Base-by-base conservation (phyloP, 257 asterid genomes). In the Hygrophila difformis region DNA sequence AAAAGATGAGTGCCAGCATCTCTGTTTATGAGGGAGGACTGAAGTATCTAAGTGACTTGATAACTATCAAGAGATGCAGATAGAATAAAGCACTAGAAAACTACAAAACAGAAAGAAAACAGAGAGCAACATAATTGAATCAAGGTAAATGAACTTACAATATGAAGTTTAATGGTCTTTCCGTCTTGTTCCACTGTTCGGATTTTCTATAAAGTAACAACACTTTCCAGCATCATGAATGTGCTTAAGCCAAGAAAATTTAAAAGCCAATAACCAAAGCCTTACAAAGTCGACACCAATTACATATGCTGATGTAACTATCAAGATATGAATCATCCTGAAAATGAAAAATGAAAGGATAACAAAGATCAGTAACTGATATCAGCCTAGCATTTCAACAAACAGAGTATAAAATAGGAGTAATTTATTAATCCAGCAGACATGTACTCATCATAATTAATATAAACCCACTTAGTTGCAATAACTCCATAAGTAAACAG, bases 211-310 rank as follows among this genome's bases (percentile, higher is more conserved):
- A 62, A 59, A 52, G 29, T 44, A 22, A 41, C 51, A 36, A 44
- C 42, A 40, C 17, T 24, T 58, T 53, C 51, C 29, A 53, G 23
- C 21, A 15, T 2, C 20, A 20, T 31, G 37, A 17, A 34, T 20
- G 10, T 20, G 7, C 12, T 17, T 46, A 28, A 44, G 22, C 11
- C 36, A 22, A 39, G 45, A 45, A 55, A 19, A 43, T 26, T 54
- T 43, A 65, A 38, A 49, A 33, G 10, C 2, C 37, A 33, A 20
- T 20, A 18, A 16, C 18, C 17, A 7, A 51, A 53, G 61, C 15
- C 93, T 84, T 69, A 84, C 95, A 69, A 84, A 84, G 71, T 84
- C 95, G 12, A 84, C 95, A 58, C 95, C 93, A 63, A 84, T 84
- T 49, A n/a, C n/a, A n/a, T n/a, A 91, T 84, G 72, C 93, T 81